phyloP scores from a whole-genome alignment of 805 yeast species.

The Saturnispora diversa region DNA sequence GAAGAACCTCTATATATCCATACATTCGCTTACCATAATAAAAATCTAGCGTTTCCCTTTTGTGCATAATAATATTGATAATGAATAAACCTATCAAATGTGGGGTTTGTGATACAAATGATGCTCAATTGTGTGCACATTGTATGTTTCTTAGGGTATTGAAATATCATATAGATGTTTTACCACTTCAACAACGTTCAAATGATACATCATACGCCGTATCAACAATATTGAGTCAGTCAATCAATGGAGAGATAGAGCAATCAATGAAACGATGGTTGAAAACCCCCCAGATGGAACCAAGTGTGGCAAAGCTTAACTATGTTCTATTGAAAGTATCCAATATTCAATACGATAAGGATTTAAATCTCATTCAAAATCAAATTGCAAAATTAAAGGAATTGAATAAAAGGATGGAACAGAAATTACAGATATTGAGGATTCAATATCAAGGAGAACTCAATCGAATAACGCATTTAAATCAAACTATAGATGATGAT shows the following conservation, averaged over 20 bases:
- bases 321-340: slow-evolving; percentile 6
- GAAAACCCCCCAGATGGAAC: background rate
- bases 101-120: background rate
- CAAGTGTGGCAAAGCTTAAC: background rate
- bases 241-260: background rate
- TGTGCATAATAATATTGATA: background rate
- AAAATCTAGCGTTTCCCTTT: no score
- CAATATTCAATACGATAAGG: background rate
- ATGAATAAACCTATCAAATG: background rate
- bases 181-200: background rate
- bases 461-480: background rate
- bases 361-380: background rate
- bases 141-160: background rate
- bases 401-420: background rate
- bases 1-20: no score
- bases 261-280: background rate
- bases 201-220: background rate
- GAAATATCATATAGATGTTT: background rate
- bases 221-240: slow-evolving; percentile 1
- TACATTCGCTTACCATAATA: no score
- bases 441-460: background rate
- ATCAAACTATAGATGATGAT: background rate
- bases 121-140: background rate
- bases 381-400: background rate
- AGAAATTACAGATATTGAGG: background rate